A percentile compares a stretch with the other conserved stretches of the same genome.
These are phyloP conservation scores for Phytophthora chlamydospora DNA, from an alignment of 352 stramenopile genomes.

Conservation along the genomic window DNA sequence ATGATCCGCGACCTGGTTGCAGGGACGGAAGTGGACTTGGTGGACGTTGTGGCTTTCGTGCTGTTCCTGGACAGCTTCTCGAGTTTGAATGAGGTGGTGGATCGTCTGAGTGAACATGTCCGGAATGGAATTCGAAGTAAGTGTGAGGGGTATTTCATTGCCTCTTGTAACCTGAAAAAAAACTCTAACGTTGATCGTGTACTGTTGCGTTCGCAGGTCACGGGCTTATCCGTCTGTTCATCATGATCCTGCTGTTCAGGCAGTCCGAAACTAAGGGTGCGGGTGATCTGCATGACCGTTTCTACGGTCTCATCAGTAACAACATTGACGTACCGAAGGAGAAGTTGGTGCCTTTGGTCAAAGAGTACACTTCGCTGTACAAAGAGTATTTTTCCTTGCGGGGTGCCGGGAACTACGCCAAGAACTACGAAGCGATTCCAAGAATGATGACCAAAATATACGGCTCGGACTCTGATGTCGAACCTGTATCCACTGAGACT, in stretches of 20 bases:
- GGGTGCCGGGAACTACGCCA: constrained; percentile 36
- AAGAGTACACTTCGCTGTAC: constrained; percentile 65
- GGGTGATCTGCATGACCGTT: constrained; percentile 48
- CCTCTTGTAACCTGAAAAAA: not conserved
- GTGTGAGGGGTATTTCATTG: constrained; percentile 8
- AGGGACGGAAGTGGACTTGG: constrained; percentile 52
- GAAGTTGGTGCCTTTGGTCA: constrained; percentile 39
- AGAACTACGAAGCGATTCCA: constrained; percentile 38
- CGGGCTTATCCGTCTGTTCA: constrained; percentile 66
- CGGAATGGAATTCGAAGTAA: constrained; percentile 56
- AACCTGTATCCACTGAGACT: constrained; percentile 10
- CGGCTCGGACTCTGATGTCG: constrained; percentile 10
- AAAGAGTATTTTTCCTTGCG: constrained; percentile 55
- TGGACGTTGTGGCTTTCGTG: constrained; percentile 71
- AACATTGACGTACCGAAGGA: constrained; percentile 39
- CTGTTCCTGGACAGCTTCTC: constrained; percentile 77
- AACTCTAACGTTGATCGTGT: constrained; percentile 13
- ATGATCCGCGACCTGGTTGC: constrained; percentile 43
- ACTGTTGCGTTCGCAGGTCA: constrained; percentile 35
- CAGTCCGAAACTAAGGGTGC: constrained; percentile 36
- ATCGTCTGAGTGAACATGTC: constrained; percentile 53
- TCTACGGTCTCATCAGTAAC: constrained; percentile 52
- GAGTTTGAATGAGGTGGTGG: constrained; percentile 64
- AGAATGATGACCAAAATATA: constrained; percentile 38
- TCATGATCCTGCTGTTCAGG: constrained; percentile 69